These are phyloP conservation scores for Aechmea fasciata DNA, from an alignment of 176 grass and related monocot genomes.

Conservation along the genomic window DNA sequence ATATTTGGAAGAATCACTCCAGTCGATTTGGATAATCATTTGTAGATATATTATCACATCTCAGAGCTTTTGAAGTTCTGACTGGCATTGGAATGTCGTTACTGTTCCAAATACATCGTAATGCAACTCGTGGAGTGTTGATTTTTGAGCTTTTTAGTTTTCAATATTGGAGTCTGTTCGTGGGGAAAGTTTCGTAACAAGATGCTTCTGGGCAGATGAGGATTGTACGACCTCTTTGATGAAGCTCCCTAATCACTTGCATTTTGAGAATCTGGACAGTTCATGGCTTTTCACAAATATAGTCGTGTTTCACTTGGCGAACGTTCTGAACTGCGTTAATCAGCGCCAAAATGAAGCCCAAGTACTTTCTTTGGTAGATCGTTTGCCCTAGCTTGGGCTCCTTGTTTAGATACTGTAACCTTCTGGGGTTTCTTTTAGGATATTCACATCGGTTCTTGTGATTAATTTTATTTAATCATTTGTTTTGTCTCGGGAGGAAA, in stretches of 20 bases:
- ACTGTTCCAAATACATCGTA: not conserved
- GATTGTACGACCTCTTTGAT: not conserved
- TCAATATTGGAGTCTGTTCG: not conserved
- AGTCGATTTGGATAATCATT: constrained; percentile 9
- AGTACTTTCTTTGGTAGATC: constrained; percentile 24
- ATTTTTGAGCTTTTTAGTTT: not conserved
- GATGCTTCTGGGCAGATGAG: not conserved
- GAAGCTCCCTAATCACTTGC: not conserved
- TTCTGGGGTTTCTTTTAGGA: not conserved
- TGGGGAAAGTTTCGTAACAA: not conserved
- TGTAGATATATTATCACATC: not conserved
- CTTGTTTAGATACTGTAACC: constrained; percentile 9
- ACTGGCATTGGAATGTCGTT: not conserved
- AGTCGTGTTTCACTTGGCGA: too few species aligned
- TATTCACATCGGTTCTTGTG: constrained; percentile 31
- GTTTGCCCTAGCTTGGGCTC: constrained; percentile 1
- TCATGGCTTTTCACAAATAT: not conserved
- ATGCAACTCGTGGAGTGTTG: not conserved
- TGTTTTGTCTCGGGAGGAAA: not conserved
- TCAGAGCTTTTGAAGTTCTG: not conserved
- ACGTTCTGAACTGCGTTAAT: not conserved
- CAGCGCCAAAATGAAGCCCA: constrained; percentile 15
- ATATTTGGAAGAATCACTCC: constrained; percentile 16
- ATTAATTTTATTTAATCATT: constrained; percentile 9
- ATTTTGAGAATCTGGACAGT: not conserved